These are phyloP conservation scores for Pythium graminicola DNA, from an alignment of 352 stramenopile genomes.

Conservation along the genomic window DNA sequence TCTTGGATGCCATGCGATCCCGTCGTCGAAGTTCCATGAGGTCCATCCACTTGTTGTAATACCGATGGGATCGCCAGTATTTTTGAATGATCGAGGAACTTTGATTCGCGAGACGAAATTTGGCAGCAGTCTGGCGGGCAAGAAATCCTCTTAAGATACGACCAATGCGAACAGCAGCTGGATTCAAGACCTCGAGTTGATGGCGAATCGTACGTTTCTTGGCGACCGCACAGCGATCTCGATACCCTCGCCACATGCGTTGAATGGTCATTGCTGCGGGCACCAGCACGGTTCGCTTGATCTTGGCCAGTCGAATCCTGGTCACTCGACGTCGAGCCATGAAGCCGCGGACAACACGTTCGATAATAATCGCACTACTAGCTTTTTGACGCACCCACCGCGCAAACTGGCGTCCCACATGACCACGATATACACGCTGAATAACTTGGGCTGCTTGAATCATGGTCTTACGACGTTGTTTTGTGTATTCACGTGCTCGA, in stretches of 20 bases:
- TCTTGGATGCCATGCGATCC: conserved; percentile 54
- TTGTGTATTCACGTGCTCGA: conserved; percentile 36
- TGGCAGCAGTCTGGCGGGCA: conserved; percentile 31
- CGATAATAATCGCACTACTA: conserved; percentile 34
- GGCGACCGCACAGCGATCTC: conserved; percentile 27
- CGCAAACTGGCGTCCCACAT: conserved; percentile 34
- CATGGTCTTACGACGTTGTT: conserved; percentile 26
- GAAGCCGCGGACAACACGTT: conserved; percentile 53
- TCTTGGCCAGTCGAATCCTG: conserved; percentile 35
- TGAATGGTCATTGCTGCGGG: conserved; percentile 43
- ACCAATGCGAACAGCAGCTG: conserved; percentile 47
- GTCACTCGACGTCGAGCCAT: conserved; percentile 40
- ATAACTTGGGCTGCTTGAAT: conserved; percentile 26
- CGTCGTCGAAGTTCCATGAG: conserved; percentile 37
- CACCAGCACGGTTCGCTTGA: conserved; percentile 39
- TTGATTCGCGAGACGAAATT: conserved; percentile 24
- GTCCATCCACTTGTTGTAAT: conserved; percentile 43
- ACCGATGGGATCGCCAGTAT: conserved; percentile 41
- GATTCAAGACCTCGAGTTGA: conserved; percentile 34
- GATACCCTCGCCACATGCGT: conserved; percentile 44
- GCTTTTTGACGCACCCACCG: conserved; percentile 39
- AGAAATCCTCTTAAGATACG: conserved; percentile 48
- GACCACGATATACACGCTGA: conserved; percentile 52
- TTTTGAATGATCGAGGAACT: conserved; percentile 43
- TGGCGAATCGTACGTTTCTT: conserved; percentile 27